Percentiles rank a stretch among this genome's conserved stretches.
Evolutionary conservation across 768 basidiomycete species (phyloP).

Genomic region (Punctularia strigosozonata): DNA sequence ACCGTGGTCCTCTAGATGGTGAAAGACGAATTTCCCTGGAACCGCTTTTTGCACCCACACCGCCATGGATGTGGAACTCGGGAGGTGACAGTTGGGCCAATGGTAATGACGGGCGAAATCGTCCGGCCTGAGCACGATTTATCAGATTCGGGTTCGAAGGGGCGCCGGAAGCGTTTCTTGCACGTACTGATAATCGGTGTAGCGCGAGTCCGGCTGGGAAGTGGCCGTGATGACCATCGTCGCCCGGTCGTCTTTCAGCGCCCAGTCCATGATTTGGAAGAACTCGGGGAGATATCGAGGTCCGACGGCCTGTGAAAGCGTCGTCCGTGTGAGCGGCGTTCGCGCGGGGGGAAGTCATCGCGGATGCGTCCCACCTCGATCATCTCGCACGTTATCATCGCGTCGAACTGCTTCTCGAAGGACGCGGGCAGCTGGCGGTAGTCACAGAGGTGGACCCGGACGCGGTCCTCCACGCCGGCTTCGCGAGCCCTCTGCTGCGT

Average conservation of each 20-base stretch:
- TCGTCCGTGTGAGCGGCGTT: background rate
- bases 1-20: constrained; percentile 13
- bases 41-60: constrained; percentile 7
- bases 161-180: background rate
- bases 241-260: constrained; percentile 24
- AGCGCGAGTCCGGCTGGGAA: constrained; percentile 15
- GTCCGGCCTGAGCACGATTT: constrained; percentile 13
- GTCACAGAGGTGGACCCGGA: constrained; percentile 27
- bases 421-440: constrained; percentile 21
- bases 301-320: constrained; percentile 18
- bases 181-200: constrained; percentile 11
- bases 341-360: too few species aligned
- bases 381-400: constrained; percentile 30
- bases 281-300: constrained; percentile 22
- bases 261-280: constrained; percentile 28
- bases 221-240: constrained; percentile 17
- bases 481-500: constrained; percentile 21
- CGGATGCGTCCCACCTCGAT: constrained; percentile 25
- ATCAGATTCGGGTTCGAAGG: too few species aligned
- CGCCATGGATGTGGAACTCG: constrained; percentile 12
- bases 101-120: constrained; percentile 19
- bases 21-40: constrained; percentile 11
- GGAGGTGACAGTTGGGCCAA: constrained; percentile 16
- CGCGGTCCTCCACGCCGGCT: constrained; percentile 21
- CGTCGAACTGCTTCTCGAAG: constrained; percentile 27